Evolutionary conservation across 257 asterid species (phyloP).

Genomic region (Gentiana macrophylla): DNA sequence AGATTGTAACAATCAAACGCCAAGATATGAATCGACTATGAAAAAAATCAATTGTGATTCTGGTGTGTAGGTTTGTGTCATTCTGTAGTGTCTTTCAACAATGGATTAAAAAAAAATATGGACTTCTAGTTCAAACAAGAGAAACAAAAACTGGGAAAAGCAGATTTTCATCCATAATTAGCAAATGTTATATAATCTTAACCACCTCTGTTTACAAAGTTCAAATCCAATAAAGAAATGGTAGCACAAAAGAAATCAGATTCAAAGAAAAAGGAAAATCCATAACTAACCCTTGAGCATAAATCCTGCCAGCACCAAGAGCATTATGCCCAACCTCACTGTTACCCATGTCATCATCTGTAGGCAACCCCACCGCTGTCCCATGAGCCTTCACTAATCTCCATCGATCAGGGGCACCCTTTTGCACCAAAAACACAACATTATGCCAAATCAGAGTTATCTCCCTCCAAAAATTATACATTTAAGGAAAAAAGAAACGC

Average conservation of each 20-base stretch:
- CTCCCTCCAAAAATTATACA: no score
- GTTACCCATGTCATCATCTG: slow-evolving; percentile 98
- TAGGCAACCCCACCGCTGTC: slow-evolving; percentile 87
- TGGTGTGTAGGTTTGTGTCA: no score
- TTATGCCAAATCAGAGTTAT: neutral
- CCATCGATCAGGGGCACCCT: slow-evolving; percentile 96
- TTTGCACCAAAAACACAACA: slow-evolving; percentile 15
- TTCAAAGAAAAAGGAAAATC: neutral
- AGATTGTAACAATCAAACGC: no score
- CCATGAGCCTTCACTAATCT: slow-evolving; percentile 96
- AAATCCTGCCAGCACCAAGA: slow-evolving; percentile 98
- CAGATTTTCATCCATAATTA: no score
- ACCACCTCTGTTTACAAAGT: no score
- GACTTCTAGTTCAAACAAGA: no score
- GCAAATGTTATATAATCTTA: no score
- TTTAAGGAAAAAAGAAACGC: neutral
- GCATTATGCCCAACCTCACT: slow-evolving; percentile 99
- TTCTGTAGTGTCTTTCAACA: no score
- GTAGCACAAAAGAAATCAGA: neutral
- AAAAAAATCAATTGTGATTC: no score
- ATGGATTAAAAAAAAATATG: no score
- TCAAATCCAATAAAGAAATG: neutral
- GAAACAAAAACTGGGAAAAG: no score
- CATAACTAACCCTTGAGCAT: slow-evolving; percentile 77
- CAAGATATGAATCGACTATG: no score